Evolutionary conservation across 192 early-diverging fungal genomes (phyloP), one percentile per base, ranked within the genome.

Genomic region (Polychytrium aggregatum): DNA sequence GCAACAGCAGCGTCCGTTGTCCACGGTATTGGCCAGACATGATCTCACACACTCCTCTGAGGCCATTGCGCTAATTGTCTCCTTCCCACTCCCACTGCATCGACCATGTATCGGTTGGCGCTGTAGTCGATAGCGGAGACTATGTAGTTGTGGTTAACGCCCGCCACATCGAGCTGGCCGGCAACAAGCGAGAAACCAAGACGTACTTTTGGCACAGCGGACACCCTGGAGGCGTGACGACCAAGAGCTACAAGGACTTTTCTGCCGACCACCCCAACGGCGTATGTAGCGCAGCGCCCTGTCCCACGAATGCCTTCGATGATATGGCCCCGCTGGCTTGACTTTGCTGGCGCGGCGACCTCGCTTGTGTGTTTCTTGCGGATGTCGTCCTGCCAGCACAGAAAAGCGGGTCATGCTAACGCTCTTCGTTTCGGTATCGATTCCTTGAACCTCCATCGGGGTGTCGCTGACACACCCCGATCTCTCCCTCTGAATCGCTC

Each of bases 131-230:
- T 67, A 83, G 81, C 62, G 94, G 94, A 33, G 94, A 97, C 60
- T 91, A 92, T 56, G 94, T 97, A 0, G 90, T 97, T 1, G 88
- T 97, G 13, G 82, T 90, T 51, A 97, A 97, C 56, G 87, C 90
- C 24, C 77, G 77, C 44, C 78, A 86, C 51, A 61, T 91, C 10
- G 66, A 61, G 17, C 75, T 90, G 13, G 80, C 86, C 24, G 91
- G 88, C 30, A 86, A 86, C 46, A 92, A 94, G 59, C 76, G 70
- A 14, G 71, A 81, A 53, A 76, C 88, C 50, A 94, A 97, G 60
- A 53, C 84, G 29, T 97, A 94, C 71, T 62, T 78, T 50, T 82
- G 85, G 69, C 90, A 97, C 50, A 79, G 85, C 37, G 79, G 82
- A 46, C 85, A 84, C 63, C 84, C 84, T 9, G 91, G 93, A 43